Evolutionary conservation across 163 green algal genomes (phyloP), one percentile per base, ranked within the genome.

Genomic region (Scenedesmus sp.): DNA sequence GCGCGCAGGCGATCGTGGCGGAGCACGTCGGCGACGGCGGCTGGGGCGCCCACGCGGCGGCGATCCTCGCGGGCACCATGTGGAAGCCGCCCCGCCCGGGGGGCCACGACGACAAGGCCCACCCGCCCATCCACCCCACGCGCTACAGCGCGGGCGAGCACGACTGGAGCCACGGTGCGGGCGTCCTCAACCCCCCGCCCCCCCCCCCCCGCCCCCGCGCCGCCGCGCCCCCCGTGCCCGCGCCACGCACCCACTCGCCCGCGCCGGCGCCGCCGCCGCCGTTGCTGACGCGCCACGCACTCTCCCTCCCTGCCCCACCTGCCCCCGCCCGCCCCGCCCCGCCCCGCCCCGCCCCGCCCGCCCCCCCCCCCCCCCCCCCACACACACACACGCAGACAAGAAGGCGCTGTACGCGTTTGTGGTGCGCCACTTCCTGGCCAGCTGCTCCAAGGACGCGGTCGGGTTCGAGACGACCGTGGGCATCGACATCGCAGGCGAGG

Each of bases 341-440:
- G 17, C 22, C 28, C 33, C 17, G 45, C n/a, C 50, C 47, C 26
- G 13, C 11, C 24, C 45, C 76, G 9, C 5, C 65, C 18, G 44
- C 28, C 31, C 26, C 39, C 14, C 62, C 42, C 29, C 50, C n/a
- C n/a, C n/a, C n/a, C n/a, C n/a, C n/a, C n/a, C n/a, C 28, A 67
- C 29, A 34, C 70, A 69, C 60, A 47, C 39, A 47, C 39, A 47
- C 24, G 28, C 70, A 39, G 86, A 88, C 14, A 97, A 96, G 87
- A 81, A 81, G 54, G 48, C 60, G 26, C 70, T 99, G 77, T 99
- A 99, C 74, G 95, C 99, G 78, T 97, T 99, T 70, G 86, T 99
- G 1, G 89, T 94, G 56, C 87, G 96, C 31, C 90, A 92, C 86
- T 99, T 99, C 80, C 88, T 99, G 50, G 96, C 96, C 26, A 87